Base-by-base conservation (phyloP, 768 basidiomycete species). In the Tubosaeta sp. region DNA sequence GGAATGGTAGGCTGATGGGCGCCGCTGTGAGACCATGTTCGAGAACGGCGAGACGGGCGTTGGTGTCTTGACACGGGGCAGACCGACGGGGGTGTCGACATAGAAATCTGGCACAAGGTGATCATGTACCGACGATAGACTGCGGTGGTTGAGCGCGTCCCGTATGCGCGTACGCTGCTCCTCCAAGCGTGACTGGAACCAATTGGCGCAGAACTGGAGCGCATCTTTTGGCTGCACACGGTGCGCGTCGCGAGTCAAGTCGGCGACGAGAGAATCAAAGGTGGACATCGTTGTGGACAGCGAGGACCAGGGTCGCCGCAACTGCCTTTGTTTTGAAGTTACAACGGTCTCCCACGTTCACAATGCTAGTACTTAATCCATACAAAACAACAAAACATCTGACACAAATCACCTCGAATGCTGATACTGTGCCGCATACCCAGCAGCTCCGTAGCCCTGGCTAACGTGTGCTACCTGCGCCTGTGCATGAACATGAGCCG, bases 201-300 rank as follows among this genome's bases (percentile, higher is more conserved):
- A 98, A 63, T 85, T 92, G 43, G 95, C 85, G 63, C 88, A 91
- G 70, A 88, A 93, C 71, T 97, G 95, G 43, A 97, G 84, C 5
- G 86, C 83, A 65, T 98, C 95, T 61, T 82, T 84, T 19, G 95
- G 94, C 67, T 93, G 90, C 5, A 83, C 90, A 58, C 89, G 86
- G 39, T 88, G 78, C 39, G 82, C 82, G 68, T 95, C 95, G 66
- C 91, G 84, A 59, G 89, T 86, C 50, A 97, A 78, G 66, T 97
- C 93, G 51, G 75, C 78, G 57, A 97, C 76, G 57, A 97, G 87
- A 38, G 76, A 72, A 58, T 92, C 86, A 67, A 92, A 95, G 22
- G 90, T 88, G 43, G 91, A 87, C 78, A 63, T 63, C 57, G 55
- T 69, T 55, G 43, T 55, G 46, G 33, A 51, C 48, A 41, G 49